These are phyloP conservation scores for Trypanosoma avium DNA, from an alignment of 208 protist genomes.

Conservation along the genomic window DNA sequence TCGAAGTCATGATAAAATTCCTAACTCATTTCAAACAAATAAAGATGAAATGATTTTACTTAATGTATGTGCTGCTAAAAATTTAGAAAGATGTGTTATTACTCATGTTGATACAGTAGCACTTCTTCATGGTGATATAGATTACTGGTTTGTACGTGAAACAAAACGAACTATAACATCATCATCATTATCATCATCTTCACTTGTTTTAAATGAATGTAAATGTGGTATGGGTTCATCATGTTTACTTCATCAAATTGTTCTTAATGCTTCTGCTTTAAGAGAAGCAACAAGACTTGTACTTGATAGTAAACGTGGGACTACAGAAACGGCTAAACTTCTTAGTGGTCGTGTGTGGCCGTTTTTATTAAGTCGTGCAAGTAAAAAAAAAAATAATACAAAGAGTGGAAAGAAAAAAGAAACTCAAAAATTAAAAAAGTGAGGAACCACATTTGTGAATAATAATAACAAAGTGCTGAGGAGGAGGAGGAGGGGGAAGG, in stretches of 20 bases:
- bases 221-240: conserved; percentile 10
- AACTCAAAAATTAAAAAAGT: not conserved
- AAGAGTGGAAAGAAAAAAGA: not conserved
- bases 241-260: conserved; percentile 11
- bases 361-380: conserved; percentile 9
- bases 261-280: conserved; percentile 50
- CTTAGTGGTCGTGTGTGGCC: conserved; percentile 54
- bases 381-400: not conserved
- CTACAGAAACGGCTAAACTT: conserved; percentile 25
- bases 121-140: conserved; percentile 50
- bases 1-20: conserved; percentile 26
- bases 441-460: too few species aligned
- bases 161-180: not conserved
- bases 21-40: not conserved
- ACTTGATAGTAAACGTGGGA: conserved; percentile 19
- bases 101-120: conserved; percentile 42
- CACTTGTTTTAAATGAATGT: not conserved
- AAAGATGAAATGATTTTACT: conserved; percentile 16
- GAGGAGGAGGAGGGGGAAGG: too few species aligned
- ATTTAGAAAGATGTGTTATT: conserved; percentile 49
- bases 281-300: conserved; percentile 43
- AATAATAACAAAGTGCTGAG: too few species aligned
- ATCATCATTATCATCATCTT: conserved; percentile 4
- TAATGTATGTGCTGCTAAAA: conserved; percentile 25
- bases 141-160: conserved; percentile 45